These are phyloP conservation scores for Cadophora sp. DNA, from an alignment of 2,329 filamentous ascomycete genomes.

Conservation along the genomic window DNA sequence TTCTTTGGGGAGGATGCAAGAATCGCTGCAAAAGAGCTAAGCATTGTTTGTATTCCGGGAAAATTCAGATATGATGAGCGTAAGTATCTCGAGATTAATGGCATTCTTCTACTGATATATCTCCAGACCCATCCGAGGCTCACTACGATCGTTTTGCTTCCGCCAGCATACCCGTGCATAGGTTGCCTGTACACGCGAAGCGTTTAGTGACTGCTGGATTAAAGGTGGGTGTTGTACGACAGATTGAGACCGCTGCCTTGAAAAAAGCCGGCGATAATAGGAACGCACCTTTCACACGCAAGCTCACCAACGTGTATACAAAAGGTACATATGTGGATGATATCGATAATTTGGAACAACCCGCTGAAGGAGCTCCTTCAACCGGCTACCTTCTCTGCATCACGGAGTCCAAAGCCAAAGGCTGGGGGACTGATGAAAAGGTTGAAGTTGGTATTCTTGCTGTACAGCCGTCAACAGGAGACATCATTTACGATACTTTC, in stretches of 20 bases:
- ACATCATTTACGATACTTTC: slow-evolving; percentile 95
- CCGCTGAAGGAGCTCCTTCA: slow-evolving; percentile 59
- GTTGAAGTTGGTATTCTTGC: slow-evolving; percentile 91
- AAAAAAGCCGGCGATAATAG: slow-evolving; percentile 96
- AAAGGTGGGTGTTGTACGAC: slow-evolving; percentile 94
- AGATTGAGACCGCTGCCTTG: slow-evolving; percentile 92
- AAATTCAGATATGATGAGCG: slow-evolving; percentile 94
- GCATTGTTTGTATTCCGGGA: slow-evolving; percentile 95
- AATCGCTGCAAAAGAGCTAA: slow-evolving; percentile 85
- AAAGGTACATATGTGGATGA: slow-evolving; percentile 98
- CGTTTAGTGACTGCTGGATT: slow-evolving; percentile 89
- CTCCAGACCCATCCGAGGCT: slow-evolving; percentile 80
- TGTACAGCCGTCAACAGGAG: slow-evolving; percentile 93
- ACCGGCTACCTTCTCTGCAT: slow-evolving; percentile 93
- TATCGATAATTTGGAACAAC: slow-evolving; percentile 75
- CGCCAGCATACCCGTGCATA: slow-evolving; percentile 92
- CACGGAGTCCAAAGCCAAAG: slow-evolving; percentile 82
- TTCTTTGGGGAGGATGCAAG: slow-evolving; percentile 97
- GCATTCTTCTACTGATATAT: slow-evolving; percentile 31
- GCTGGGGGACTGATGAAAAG: slow-evolving; percentile 87
- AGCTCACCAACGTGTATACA: slow-evolving; percentile 95
- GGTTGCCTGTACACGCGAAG: slow-evolving; percentile 92
- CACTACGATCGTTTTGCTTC: slow-evolving; percentile 93
- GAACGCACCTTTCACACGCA: slow-evolving; percentile 88
- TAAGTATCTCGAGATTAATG: slow-evolving; percentile 47